Evolutionary conservation across 2,329 filamentous ascomycete genomes (phyloP).

Genomic region (Sporothrix brunneoviolacea): DNA sequence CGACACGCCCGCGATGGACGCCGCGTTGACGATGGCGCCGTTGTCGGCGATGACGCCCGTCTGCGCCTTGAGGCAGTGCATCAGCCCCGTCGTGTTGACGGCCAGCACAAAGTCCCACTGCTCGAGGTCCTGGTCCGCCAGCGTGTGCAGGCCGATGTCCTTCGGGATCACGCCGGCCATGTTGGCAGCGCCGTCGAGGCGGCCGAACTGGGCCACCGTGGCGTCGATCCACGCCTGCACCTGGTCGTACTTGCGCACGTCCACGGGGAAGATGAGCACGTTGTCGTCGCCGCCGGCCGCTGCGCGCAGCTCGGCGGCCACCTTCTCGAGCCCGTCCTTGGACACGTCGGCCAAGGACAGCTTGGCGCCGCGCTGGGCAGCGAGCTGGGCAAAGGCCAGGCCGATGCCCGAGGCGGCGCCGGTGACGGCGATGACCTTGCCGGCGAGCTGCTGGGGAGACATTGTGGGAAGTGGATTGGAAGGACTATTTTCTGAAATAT

Average conservation of each 20-base stretch:
- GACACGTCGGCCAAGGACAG: slow-evolving; percentile 40
- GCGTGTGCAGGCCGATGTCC: slow-evolving; percentile 28
- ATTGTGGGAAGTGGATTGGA: background rate
- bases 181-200: slow-evolving; percentile 49
- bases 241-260: slow-evolving; percentile 21
- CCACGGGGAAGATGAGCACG: background rate
- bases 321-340: slow-evolving; percentile 27
- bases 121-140: slow-evolving; percentile 35
- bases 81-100: slow-evolving; percentile 16
- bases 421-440: slow-evolving; percentile 40
- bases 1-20: slow-evolving; percentile 32
- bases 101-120: slow-evolving; percentile 16
- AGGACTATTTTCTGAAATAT: too few relatives aligned
- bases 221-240: slow-evolving; percentile 45
- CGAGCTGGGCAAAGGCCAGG: slow-evolving; percentile 35
- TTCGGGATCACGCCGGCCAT: slow-evolving; percentile 45
- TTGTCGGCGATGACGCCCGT: slow-evolving; percentile 28
- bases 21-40: slow-evolving; percentile 36
- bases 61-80: slow-evolving; percentile 17
- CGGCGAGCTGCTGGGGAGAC: slow-evolving; percentile 23
- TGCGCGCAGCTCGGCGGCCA: background rate
- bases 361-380: slow-evolving; percentile 34
- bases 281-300: background rate
- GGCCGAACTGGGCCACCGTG: slow-evolving; percentile 41
- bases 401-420: slow-evolving; percentile 42